These are phyloP conservation scores for Parachaetomium inaequale DNA, from an alignment of 495 filamentous ascomycete genomes.

Conservation along the genomic window DNA sequence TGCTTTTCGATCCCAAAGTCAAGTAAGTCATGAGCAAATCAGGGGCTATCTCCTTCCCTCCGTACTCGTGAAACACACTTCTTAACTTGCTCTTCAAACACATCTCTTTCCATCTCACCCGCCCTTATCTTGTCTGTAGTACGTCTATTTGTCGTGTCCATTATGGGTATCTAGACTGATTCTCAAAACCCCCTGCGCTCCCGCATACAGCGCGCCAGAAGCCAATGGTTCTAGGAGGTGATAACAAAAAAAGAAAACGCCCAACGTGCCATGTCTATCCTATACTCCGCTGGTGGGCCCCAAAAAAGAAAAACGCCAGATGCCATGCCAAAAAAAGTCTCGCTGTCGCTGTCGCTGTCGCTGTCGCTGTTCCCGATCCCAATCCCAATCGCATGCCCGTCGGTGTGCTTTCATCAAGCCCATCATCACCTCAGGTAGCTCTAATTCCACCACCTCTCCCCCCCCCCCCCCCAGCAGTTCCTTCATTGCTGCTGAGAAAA, in stretches of 20 bases:
- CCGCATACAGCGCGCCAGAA: not conserved
- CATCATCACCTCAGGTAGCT: too few species aligned
- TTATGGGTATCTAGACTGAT: not conserved
- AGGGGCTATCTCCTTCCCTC: too few species aligned
- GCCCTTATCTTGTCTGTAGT: too few species aligned
- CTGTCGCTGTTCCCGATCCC: not conserved
- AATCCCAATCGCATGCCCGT: not conserved
- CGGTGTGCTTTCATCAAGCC: not conserved
- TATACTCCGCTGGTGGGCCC: not conserved
- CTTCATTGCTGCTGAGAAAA: too few species aligned
- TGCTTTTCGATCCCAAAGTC: not conserved
- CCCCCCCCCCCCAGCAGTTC: too few species aligned
- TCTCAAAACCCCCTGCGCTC: not conserved
- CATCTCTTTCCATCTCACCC: too few species aligned
- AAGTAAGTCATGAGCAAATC: too few species aligned
- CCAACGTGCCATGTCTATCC: not conserved
- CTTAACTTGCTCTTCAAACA: too few species aligned
- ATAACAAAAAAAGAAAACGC: not conserved
- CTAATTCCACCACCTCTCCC: too few species aligned
- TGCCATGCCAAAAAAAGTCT: not conserved
- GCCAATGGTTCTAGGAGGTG: not conserved
- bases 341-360: not conserved
- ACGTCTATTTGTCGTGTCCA: not conserved
- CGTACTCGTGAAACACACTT: too few species aligned
- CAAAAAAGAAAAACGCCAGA: constrained; percentile 10